Conservation (phyloP, 148 eudicot species). For the Vaccinium macrocarpon region DNA sequence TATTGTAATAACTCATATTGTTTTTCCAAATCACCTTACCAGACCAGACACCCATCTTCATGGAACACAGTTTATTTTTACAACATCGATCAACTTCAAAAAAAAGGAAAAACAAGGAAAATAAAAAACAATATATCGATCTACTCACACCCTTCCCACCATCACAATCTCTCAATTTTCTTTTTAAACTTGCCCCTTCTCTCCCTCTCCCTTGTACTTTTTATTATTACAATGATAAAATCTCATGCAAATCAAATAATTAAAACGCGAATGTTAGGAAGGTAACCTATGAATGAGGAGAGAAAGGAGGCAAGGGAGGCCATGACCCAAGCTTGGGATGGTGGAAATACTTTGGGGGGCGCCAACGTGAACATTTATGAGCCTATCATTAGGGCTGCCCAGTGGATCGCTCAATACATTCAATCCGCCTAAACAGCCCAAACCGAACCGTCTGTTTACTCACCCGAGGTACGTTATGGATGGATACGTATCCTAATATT, state of each 20-base stretch:
- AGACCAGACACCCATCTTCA: not conserved
- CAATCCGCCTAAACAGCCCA: too few species aligned
- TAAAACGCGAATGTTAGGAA: not conserved
- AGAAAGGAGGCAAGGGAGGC: constrained; percentile 19
- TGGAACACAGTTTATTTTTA: not conserved
- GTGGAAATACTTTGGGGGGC: constrained; percentile 19
- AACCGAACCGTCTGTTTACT: too few species aligned
- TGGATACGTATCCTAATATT: too few species aligned
- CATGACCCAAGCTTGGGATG: constrained; percentile 16
- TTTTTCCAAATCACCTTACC: not conserved
- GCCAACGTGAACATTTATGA: too few species aligned
- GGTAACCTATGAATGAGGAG: constrained; percentile 11
- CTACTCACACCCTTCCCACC: constrained; percentile 1
- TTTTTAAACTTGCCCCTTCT: not conserved
- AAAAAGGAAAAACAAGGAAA: not conserved
- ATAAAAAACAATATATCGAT: not conserved
- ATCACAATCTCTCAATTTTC: not conserved
- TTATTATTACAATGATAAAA: not conserved
- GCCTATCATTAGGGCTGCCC: too few species aligned
- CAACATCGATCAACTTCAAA: not conserved
- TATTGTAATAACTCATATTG: too few species aligned
- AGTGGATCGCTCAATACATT: too few species aligned
- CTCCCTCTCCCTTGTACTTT: not conserved
- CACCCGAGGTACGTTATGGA: too few species aligned
- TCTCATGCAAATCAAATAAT: not conserved